phyloP scores from a whole-genome alignment of 2,329 filamentous ascomycete species.

The Seiridium cupressi region DNA sequence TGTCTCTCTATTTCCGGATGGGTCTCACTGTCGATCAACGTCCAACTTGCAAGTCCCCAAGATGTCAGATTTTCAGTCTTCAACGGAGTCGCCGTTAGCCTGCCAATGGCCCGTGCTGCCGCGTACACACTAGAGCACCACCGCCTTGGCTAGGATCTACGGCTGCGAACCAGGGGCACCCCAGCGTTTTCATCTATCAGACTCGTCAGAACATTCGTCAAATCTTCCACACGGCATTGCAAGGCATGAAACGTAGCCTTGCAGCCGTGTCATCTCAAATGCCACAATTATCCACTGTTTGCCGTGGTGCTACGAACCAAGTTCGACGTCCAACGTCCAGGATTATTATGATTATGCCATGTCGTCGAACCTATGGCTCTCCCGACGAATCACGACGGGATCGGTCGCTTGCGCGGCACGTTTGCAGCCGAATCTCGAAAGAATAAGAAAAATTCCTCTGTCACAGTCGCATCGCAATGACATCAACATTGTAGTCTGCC shows the following conservation, averaged over 20 bases:
- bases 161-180: background rate
- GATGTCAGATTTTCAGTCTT: background rate
- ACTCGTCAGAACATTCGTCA: background rate
- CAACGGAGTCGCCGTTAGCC: background rate
- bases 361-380: too few species aligned
- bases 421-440: too few species aligned
- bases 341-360: too few species aligned
- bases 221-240: background rate
- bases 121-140: background rate
- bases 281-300: too few species aligned
- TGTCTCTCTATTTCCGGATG: background rate
- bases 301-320: too few species aligned
- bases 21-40: background rate
- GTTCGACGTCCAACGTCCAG: too few species aligned
- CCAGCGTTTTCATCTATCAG: background rate
- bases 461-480: too few species aligned
- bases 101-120: background rate
- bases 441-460: too few species aligned
- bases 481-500: too few species aligned
- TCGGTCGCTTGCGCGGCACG: too few species aligned
- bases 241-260: background rate
- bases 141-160: background rate
- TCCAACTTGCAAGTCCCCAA: background rate
- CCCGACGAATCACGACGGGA: too few species aligned
- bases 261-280: too few species aligned